Conservation (phyloP, 1,284 basidiomycete species). For the Psilocybe mexicana region DNA sequence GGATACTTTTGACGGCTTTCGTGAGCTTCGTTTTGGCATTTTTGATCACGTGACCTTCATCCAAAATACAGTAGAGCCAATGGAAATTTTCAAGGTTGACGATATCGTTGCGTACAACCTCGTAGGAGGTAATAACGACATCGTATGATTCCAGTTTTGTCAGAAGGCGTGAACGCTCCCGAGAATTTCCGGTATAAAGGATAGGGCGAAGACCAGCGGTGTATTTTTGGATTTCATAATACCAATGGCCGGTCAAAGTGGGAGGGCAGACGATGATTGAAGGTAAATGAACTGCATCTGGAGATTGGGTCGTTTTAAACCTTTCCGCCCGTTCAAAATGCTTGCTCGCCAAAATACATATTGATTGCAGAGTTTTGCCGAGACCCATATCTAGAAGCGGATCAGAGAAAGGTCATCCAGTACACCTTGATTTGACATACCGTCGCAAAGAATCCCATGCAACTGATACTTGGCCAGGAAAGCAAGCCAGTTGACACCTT, state of each 20-base stretch:
- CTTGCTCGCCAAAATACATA: constrained; percentile 95
- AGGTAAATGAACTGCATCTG: constrained; percentile 86
- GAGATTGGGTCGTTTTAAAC: constrained; percentile 66
- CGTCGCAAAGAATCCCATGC: constrained; percentile 98
- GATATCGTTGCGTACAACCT: constrained; percentile 96
- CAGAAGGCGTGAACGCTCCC: constrained; percentile 77
- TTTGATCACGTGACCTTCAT: constrained; percentile 99
- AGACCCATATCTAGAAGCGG: constrained; percentile 89
- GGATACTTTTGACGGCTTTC: constrained; percentile 91
- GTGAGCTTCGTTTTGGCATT: constrained; percentile 98
- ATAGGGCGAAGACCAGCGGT: constrained; percentile 83
- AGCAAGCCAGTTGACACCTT: constrained; percentile 98
- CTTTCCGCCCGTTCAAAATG: constrained; percentile 84
- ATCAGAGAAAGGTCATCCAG: background rate
- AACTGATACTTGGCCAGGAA: constrained; percentile 97
- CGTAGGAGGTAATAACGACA: constrained; percentile 95
- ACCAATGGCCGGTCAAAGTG: constrained; percentile 98
- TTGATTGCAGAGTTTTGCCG: constrained; percentile 97
- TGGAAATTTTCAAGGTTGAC: constrained; percentile 70
- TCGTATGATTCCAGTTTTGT: constrained; percentile 75
- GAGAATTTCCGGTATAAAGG: constrained; percentile 89
- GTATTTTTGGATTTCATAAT: constrained; percentile 96
- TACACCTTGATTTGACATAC: constrained; percentile 45
- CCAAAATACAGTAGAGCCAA: constrained; percentile 97
- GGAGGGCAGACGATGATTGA: constrained; percentile 97